Conservation (phyloP, 176 grass and related monocot genomes). For the Calamus simplicifolius region DNA sequence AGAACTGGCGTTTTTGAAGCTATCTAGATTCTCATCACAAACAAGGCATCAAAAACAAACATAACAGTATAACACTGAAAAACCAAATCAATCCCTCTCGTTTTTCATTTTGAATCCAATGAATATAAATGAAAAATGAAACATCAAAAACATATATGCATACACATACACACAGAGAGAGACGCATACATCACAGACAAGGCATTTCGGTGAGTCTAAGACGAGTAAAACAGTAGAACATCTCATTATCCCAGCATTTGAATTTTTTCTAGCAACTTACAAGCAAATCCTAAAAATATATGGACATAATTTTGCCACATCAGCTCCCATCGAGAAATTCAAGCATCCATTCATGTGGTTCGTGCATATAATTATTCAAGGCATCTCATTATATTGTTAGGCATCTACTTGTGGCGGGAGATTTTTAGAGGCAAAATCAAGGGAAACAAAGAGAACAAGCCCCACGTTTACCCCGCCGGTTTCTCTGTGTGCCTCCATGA, state of each 20-base stretch:
- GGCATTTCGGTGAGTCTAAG: background rate
- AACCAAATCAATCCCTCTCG: too few species aligned
- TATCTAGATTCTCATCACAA: conserved; percentile 32
- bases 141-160: background rate
- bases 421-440: conserved; percentile 2
- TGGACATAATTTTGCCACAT: too few species aligned
- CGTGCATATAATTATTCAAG: conserved; percentile 17
- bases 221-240: background rate
- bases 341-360: conserved; percentile 52
- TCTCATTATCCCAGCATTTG: too few species aligned
- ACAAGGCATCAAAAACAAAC: background rate
- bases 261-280: too few species aligned
- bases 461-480: background rate
- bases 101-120: too few species aligned
- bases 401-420: background rate
- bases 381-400: too few species aligned
- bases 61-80: too few species aligned
- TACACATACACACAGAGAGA: too few species aligned
- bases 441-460: background rate
- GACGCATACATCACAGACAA: conserved; percentile 23
- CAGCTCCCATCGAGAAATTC: conserved; percentile 70
- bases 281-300: too few species aligned
- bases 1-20: conserved; percentile 58
- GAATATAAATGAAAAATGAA: background rate
- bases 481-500: too few species aligned